Evolutionary conservation across 768 basidiomycete species (phyloP).

Genomic region (Scleroderma citrinum): DNA sequence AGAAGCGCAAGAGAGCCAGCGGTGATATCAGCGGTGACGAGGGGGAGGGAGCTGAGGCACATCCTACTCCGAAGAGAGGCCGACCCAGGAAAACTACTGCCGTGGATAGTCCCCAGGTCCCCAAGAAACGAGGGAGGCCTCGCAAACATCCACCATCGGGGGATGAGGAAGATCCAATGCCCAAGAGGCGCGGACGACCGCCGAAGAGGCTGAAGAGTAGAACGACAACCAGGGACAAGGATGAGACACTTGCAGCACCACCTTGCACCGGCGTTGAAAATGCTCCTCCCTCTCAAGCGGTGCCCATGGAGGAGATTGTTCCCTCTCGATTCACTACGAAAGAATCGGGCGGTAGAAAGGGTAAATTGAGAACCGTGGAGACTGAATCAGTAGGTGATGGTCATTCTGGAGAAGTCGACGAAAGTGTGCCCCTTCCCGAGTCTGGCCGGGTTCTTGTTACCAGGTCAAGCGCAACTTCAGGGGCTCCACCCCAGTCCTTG

Average conservation of each 20-base stretch:
- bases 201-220: conserved; percentile 13
- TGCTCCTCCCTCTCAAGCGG: background rate
- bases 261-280: no score
- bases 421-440: background rate
- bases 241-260: background rate
- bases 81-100: conserved; percentile 42
- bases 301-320: background rate
- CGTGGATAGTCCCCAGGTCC: conserved; percentile 7
- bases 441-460: background rate
- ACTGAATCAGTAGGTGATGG: background rate
- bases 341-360: background rate
- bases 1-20: conserved; percentile 25
- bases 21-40: conserved; percentile 24
- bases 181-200: conserved; percentile 37
- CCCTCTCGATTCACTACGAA: background rate
- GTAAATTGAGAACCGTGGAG: background rate
- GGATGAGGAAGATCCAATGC: conserved; percentile 1
- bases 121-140: conserved; percentile 34
- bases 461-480: background rate
- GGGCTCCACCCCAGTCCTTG: no score
- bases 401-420: background rate
- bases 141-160: conserved; percentile 17
- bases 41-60: conserved; percentile 12
- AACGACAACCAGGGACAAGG: conserved; percentile 1
- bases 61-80: conserved; percentile 42